phyloP scores from a whole-genome alignment of 345 rosid species.

The Dimocarpus longan region DNA sequence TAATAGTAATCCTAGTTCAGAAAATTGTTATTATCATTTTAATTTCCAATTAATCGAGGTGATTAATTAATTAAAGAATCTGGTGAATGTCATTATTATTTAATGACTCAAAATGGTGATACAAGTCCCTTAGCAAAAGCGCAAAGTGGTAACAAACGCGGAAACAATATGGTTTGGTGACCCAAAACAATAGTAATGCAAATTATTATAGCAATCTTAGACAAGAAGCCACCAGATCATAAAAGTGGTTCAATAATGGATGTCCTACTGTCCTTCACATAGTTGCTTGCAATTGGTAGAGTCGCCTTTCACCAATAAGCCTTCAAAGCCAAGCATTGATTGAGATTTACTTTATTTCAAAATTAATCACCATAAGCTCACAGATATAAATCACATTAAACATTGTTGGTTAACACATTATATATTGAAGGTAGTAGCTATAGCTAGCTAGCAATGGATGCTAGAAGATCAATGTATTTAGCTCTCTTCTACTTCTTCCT shows the following conservation, averaged over 20 bases:
- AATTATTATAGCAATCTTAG: not conserved
- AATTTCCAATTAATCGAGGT: no score
- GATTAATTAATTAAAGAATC: no score
- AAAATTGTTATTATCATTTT: no score
- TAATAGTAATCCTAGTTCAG: no score
- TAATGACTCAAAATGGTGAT: no score
- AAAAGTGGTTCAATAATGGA: not conserved
- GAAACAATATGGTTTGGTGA: not conserved
- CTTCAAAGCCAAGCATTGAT: conserved; percentile 18
- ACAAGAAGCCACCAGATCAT: conserved; percentile 12
- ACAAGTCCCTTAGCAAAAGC: no score
- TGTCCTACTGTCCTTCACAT: not conserved
- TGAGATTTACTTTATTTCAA: not conserved
- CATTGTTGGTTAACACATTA: not conserved
- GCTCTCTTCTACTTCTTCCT: conserved; percentile 9
- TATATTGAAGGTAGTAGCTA: not conserved
- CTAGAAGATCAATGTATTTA: not conserved
- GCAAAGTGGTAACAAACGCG: not conserved
- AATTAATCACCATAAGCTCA: not conserved
- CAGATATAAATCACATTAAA: not conserved
- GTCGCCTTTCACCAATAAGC: not conserved
- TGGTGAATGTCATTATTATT: no score
- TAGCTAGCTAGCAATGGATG: conserved; percentile 4
- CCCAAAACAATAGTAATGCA: not conserved
- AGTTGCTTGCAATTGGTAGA: not conserved